phyloP scores from a whole-genome alignment of 768 basidiomycete genomes.

The Terana coerulea region DNA sequence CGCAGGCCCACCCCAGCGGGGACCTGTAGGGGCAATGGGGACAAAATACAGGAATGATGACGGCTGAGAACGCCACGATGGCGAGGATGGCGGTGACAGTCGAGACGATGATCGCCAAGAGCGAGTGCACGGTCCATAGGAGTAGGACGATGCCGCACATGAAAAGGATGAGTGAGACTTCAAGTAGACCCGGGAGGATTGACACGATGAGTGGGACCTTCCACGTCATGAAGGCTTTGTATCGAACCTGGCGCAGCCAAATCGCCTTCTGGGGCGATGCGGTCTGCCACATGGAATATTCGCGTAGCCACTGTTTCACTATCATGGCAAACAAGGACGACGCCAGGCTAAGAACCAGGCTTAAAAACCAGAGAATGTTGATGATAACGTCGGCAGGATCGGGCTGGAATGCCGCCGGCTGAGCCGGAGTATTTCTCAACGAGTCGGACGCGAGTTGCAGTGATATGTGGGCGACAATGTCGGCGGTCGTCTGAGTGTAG shows the following conservation, averaged over 20 bases:
- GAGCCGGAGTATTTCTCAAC: not conserved
- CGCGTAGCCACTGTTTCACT: conserved; percentile 13
- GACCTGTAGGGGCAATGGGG: not conserved
- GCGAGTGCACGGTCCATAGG: not conserved
- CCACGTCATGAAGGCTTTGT: not conserved
- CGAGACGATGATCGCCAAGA: not conserved
- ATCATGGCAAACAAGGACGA: conserved; percentile 11
- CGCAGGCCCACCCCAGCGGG: conserved; percentile 1
- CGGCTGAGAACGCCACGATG: not conserved
- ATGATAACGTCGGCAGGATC: not conserved
- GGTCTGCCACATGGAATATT: conserved; percentile 1
- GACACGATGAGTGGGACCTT: not conserved
- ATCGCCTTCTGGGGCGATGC: not conserved
- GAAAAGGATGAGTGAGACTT: not conserved
- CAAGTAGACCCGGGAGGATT: not conserved
- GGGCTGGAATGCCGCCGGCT: not conserved
- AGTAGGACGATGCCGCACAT: not conserved
- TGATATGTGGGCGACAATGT: not conserved
- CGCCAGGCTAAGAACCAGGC: conserved; percentile 9
- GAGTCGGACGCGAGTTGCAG: not conserved
- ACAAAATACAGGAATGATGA: not conserved
- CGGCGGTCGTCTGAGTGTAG: not conserved
- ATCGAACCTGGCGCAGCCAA: conserved; percentile 7
- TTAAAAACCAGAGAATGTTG: conserved; percentile 15
- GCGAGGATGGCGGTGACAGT: not conserved